phyloP scores from a whole-genome alignment of 257 asterid genomes.

The Orobanche coerulescens region DNA sequence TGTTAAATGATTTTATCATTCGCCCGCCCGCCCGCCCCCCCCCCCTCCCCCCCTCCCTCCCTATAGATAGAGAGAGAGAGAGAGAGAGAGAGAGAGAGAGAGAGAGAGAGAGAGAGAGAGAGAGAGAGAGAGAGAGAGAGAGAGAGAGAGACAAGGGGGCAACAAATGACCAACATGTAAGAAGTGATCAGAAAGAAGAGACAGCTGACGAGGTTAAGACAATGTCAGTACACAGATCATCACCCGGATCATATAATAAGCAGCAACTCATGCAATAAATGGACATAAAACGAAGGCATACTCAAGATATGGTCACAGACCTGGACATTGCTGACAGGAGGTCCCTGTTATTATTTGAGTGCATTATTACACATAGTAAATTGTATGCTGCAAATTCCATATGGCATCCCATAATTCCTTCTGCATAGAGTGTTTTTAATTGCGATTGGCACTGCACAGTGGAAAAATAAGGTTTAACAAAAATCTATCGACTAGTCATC shows the following conservation, averaged over 20 bases:
- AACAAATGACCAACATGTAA: background rate
- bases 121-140: too few species aligned
- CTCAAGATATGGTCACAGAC: constrained; percentile 33
- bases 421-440: constrained; percentile 83
- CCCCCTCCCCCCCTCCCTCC: too few species aligned
- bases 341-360: constrained; percentile 87
- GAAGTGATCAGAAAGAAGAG: constrained; percentile 3
- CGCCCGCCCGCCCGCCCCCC: too few species aligned
- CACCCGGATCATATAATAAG: background rate
- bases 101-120: too few species aligned
- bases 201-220: constrained; percentile 5
- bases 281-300: background rate
- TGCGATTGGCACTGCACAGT: constrained; percentile 95
- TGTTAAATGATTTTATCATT: background rate
- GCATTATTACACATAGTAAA: constrained; percentile 79
- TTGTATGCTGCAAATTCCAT: constrained; percentile 93
- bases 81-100: too few species aligned
- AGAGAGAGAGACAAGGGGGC: background rate
- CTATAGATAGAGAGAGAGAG: too few species aligned
- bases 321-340: constrained; percentile 96
- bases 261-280: constrained; percentile 4
- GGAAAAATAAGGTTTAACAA: constrained; percentile 22
- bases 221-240: background rate
- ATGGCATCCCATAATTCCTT: constrained; percentile 85
- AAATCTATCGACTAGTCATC: background rate